Base-by-base conservation (phyloP, 352 stramenopile species). In the Globisporangium okanoganense region DNA sequence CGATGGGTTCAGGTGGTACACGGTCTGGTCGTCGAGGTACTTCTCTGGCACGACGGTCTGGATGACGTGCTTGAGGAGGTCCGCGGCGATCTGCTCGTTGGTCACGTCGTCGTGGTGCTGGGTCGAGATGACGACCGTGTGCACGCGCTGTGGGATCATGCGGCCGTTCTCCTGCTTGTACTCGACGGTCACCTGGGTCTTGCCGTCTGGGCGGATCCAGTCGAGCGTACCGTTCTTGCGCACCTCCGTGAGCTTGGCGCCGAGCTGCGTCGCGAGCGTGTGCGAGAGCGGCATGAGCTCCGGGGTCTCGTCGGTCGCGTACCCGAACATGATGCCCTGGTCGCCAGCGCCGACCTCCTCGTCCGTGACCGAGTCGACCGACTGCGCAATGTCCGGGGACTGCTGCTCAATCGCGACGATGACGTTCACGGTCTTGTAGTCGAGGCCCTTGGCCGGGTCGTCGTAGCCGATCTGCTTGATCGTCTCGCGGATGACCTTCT, bases 401-500 rank as follows among this genome's bases (percentile, higher is more conserved):
- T 99, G 98, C 79, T 99, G 96, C 78, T 99, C 97, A 59, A 99
- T 97, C 33, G 96, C 97, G 2, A 99, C 97, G 62, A 99, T 98
- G 18, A 99, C 98, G 78, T 99, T 99, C 67, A 97, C 98, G 20
- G 95, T 99, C 74, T 99, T 98, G 90, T 99, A 99, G 88, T 99
- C 97, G 25, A 99, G 87, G 58, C 97, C 98, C 88, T 99, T 99
- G 72, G 95, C 96, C 4, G 94, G 92, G 76, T 99, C 95, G 73
- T 99, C 97, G 82, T 99, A 99, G 50, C 98, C 98, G 59, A 99
- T 99, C 71, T 99, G 92, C 78, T 99, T 98, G 76, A 99, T 97
- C 9, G 97, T 97, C 71, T 99, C 96, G 57, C 98, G 97, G 66
- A 99, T 98, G 47, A 98, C 88, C 79, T 99, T 96, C 79, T 99